These are phyloP conservation scores for Amauroascus verrucosus DNA, from an alignment of 2,329 filamentous ascomycete genomes.

Conservation along the genomic window DNA sequence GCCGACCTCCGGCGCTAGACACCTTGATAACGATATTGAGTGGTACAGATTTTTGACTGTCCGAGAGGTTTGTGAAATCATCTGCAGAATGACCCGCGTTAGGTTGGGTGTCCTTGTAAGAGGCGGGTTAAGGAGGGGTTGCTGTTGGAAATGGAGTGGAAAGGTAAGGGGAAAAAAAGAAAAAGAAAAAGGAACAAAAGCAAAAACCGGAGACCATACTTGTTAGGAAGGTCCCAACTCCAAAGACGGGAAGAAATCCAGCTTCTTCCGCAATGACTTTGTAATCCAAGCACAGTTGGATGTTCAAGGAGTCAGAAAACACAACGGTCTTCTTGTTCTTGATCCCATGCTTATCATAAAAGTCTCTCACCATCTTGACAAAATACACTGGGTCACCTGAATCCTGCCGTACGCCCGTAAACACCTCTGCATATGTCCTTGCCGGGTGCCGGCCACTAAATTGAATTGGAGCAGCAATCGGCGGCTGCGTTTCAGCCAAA, in stretches of 20 bases:
- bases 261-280: conserved; percentile 69
- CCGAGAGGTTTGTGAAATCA: conserved; percentile 66
- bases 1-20: conserved; percentile 66
- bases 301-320: conserved; percentile 89
- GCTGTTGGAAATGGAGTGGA: neutral
- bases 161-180: neutral
- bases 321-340: conserved; percentile 77
- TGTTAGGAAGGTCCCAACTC: conserved; percentile 89
- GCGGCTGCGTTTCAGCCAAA: conserved; percentile 31
- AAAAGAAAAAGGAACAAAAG: neutral
- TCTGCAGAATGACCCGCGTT: conserved; percentile 37
- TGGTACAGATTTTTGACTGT: conserved; percentile 73
- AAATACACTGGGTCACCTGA: conserved; percentile 77
- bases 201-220: conserved; percentile 39
- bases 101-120: neutral
- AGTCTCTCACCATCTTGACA: conserved; percentile 65
- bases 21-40: conserved; percentile 98
- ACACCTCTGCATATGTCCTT: conserved; percentile 68
- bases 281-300: conserved; percentile 84
- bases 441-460: conserved; percentile 30
- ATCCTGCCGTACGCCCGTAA: conserved; percentile 77
- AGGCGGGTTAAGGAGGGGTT: conserved; percentile 1
- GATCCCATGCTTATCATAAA: conserved; percentile 68
- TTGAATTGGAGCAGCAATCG: conserved; percentile 37
- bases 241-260: conserved; percentile 79